Conservation (phyloP, 2,329 filamentous ascomycete genomes). For the Cadophora sp. region DNA sequence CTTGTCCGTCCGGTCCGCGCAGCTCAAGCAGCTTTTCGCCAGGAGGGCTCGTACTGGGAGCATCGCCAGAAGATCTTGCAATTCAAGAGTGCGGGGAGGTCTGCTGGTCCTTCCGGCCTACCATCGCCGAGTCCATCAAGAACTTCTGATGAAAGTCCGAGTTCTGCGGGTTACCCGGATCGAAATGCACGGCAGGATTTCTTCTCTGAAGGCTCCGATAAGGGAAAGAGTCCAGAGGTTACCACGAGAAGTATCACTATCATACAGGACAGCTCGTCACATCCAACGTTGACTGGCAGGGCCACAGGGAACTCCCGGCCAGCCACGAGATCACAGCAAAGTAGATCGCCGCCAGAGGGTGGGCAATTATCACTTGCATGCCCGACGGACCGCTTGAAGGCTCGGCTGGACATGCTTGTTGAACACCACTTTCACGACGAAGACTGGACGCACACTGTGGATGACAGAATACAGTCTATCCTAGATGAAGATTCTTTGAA, state of each 20-base stretch:
- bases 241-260: slow-evolving; percentile 1
- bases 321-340: not conserved
- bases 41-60: slow-evolving; percentile 11
- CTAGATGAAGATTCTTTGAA: slow-evolving; percentile 2
- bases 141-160: slow-evolving; percentile 11
- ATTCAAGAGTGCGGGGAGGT: slow-evolving; percentile 6
- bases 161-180: not conserved
- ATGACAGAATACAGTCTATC: slow-evolving; percentile 4
- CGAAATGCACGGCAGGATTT: slow-evolving; percentile 1
- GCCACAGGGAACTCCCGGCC: not conserved
- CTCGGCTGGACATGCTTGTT: slow-evolving; percentile 7
- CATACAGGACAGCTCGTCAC: slow-evolving; percentile 1
- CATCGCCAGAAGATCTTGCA: slow-evolving; percentile 15
- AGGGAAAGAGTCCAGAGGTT: slow-evolving; percentile 3
- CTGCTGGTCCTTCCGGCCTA: not conserved
- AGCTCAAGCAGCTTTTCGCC: slow-evolving; percentile 10
- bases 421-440: slow-evolving; percentile 11
- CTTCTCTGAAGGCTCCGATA: slow-evolving; percentile 4
- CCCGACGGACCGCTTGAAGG: slow-evolving; percentile 6
- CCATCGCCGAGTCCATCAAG: slow-evolving; percentile 4
- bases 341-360: not conserved
- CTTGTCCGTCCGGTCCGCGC: slow-evolving; percentile 5
- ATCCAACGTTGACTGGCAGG: slow-evolving; percentile 3
- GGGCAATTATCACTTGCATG: not conserved
- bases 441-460: not conserved